Base-by-base conservation (phyloP, 352 stramenopile species). In the Thalassiosira hispida region DNA sequence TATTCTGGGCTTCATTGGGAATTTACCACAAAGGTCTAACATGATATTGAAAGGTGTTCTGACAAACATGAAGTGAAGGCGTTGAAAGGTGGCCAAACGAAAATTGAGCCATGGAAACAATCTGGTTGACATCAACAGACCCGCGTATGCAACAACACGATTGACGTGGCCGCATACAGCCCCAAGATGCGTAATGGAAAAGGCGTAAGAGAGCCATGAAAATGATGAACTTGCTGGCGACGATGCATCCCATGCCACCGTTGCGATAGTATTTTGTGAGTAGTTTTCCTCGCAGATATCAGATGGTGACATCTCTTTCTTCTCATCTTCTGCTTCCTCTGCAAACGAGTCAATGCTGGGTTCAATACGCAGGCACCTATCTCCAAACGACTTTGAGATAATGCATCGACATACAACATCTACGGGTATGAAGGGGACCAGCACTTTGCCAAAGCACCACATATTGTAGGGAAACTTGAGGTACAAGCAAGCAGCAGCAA, bases 351-450 rank as follows among this genome's bases (percentile, higher is more conserved):
- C 25, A 27, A 20, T 29, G 12, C 29, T n/a, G 44, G 38, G 1
- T 57, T 53, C 35, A 67, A 29, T 16, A 20, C 27, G n/a, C 0
- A 56, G n/a, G 27, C 46, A 22, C 16, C 23, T n/a, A 20, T 64
- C 49, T 22, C 57, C 61, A 53, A 94, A 92, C 5, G 90, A 67
- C 66, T 87, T 91, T n/a, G 72, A 68, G 8, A 95, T 64, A 22
- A 94, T 75, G 46, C 87, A 91, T 51, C 86, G 67, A 69, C 83
- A 89, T 2, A 95, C 76, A 22, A 96, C 86, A 77, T 96, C 92
- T 3, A 94, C 90, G 4, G 92, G 92, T 33, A 96, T 84, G 44
- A 92, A 91, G 11, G 90, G 74, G 9, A 91, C 90, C 23, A 60
- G 33, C 64, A 94, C 81, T 29, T 74, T 76, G 9, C 86, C 83